Evolutionary conservation across 2,329 filamentous ascomycete genomes (phyloP).

Genomic region (Penicillium glabrum): DNA sequence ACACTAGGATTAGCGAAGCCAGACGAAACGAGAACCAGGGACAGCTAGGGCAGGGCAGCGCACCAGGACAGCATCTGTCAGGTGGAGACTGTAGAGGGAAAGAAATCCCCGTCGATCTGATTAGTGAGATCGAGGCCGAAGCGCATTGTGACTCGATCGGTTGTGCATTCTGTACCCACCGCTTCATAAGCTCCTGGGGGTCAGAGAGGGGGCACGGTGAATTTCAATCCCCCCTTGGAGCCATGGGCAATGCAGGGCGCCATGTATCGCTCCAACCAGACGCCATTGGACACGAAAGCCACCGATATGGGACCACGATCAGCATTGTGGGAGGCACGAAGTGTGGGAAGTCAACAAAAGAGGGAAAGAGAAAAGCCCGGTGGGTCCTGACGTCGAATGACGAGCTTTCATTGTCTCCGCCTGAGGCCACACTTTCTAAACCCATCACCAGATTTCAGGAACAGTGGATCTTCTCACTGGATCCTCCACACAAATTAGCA

Average conservation of each 20-base stretch:
- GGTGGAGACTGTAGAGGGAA: slow-evolving; percentile 12
- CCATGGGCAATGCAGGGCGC: not conserved
- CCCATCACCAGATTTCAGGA: not conserved
- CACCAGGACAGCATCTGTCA: slow-evolving; percentile 9
- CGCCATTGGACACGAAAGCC: not conserved
- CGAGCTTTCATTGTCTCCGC: not conserved
- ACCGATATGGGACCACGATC: not conserved
- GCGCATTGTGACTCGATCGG: slow-evolving; percentile 13
- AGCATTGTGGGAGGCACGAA: not conserved
- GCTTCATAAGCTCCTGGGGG: slow-evolving; percentile 8
- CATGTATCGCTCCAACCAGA: not conserved
- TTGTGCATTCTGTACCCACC: slow-evolving; percentile 14
- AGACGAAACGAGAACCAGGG: not conserved
- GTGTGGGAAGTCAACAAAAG: not conserved
- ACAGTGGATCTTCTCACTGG: not conserved
- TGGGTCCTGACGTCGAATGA: not conserved
- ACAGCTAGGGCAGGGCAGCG: not conserved
- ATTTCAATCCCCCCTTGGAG: not conserved
- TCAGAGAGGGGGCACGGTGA: not conserved
- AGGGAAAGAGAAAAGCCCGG: not conserved
- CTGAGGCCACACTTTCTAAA: not conserved
- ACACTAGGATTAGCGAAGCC: slow-evolving; percentile 4
- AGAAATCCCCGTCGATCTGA: slow-evolving; percentile 10
- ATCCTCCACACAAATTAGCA: not conserved
- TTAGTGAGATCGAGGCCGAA: slow-evolving; percentile 6